Evolutionary conservation across 1,284 basidiomycete genomes (phyloP), one percentile per base, ranked within the genome.

Genomic region (Naganishia sp.): DNA sequence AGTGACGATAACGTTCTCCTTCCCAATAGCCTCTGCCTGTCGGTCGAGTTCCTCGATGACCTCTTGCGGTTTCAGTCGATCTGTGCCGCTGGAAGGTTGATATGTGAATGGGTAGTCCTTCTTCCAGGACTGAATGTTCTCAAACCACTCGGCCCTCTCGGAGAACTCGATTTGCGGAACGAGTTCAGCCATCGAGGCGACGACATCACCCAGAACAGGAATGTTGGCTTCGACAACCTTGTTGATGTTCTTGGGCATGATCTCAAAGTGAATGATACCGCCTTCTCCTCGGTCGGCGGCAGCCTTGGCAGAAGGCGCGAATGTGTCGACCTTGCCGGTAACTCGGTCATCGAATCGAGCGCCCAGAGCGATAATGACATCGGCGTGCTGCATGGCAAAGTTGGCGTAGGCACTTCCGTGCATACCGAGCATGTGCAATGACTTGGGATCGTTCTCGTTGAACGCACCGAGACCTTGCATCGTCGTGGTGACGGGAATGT

Each of bases 201-300:
- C 85, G 64, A 98, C 94, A 76, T 99, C 95, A 61, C 95, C 95
- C 60, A 97, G 86, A 72, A 99, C 85, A 61, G 96, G 92, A 69
- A 97, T 90, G 56, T 90, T 88, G 31, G 96, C 94, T 72, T 99
- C 88, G 62, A 99, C 87, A 69, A 99, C 94, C 82, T 99, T 99
- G 86, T 99, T 99, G 82, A 99, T 87, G 83, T 99, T 99, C 85
- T 99, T 98, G 57, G 95, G 92, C 83, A 89, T 89, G 72, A 99
- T 94, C 83, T 99, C 96, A 76, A 98, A 98, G 82, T 99, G 95
- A 75, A 99, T 94, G 82, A 99, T 97, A 63, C 95, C 96, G 32
- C 96, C 95, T 1, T 87, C 85, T 60, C 93, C 92, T 75, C 90
- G 85, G 2, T 85, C 82, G 4, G 95, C 94, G 15, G 95, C 95